Evolutionary conservation across 202 grass and related monocot species (phyloP).

Genomic region (Bolboschoenoplectus hybrid): DNA sequence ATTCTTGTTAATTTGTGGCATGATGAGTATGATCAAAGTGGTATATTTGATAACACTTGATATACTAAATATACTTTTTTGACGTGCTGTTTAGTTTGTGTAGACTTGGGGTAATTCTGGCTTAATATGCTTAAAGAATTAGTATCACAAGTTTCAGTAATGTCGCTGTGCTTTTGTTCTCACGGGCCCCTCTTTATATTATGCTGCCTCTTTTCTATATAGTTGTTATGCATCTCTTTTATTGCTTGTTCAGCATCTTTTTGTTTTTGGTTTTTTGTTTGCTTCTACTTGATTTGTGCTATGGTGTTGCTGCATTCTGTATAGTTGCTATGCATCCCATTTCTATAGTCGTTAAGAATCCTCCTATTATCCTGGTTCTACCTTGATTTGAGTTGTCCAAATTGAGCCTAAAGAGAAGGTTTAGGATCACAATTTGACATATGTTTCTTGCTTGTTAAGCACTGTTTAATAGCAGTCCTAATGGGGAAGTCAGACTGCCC

Average conservation of each 20-base stretch:
- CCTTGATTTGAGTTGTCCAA: not conserved
- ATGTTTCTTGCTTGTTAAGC: not conserved
- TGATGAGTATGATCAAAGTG: not conserved
- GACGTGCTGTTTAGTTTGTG: not conserved
- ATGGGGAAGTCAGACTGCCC: not conserved
- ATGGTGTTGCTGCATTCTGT: not conserved
- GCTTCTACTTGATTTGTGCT: not conserved
- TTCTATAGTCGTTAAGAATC: not conserved
- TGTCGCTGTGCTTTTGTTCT: not conserved
- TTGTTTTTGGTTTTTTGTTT: not conserved
- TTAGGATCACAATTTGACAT: not conserved
- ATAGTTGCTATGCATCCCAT: not conserved
- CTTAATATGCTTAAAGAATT: not conserved
- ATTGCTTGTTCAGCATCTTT: not conserved
- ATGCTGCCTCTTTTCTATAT: not conserved
- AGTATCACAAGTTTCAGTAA: not conserved
- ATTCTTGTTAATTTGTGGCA: not conserved
- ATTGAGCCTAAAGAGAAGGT: not conserved
- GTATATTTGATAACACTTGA: constrained; percentile 1
- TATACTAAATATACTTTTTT: not conserved
- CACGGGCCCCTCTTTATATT: not conserved
- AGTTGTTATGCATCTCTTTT: not conserved
- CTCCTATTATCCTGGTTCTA: not conserved
- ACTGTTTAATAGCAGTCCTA: not conserved
- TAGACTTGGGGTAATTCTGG: not conserved